Percentiles rank a stretch among this genome's conserved stretches.
phyloP scores from a whole-genome alignment of 345 rosid species.

The Gossypium turneri region DNA sequence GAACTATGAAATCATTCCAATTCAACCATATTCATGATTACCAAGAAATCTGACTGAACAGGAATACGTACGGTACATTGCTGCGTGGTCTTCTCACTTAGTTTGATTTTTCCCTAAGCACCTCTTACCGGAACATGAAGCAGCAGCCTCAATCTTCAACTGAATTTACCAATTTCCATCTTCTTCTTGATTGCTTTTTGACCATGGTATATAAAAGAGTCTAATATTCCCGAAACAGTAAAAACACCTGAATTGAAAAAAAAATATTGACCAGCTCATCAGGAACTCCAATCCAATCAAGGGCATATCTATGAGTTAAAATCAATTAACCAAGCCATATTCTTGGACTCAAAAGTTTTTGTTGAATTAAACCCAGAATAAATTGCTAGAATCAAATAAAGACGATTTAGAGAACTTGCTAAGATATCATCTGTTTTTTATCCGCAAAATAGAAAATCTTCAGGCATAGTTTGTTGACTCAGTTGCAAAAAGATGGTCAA shows the following conservation, averaged over 20 bases:
- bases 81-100: not conserved
- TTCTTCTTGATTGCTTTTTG: slow-evolving; percentile 87
- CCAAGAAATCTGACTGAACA: not conserved
- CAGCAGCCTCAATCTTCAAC: slow-evolving; percentile 33
- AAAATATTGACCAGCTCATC: not conserved
- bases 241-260: slow-evolving; percentile 57
- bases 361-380: not conserved
- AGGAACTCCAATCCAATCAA: not conserved
- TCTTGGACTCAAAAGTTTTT: not conserved
- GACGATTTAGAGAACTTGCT: not conserved
- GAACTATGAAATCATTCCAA: not conserved
- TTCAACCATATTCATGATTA: not conserved
- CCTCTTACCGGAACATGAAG: not conserved
- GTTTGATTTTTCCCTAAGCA: not conserved
- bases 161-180: slow-evolving; percentile 39
- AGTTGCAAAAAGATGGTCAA: not conserved
- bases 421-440: not conserved
- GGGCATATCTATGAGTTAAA: not conserved
- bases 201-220: slow-evolving; percentile 83
- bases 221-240: slow-evolving; percentile 87
- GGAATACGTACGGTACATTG: not conserved
- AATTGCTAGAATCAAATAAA: not conserved
- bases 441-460: not conserved
- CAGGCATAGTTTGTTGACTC: not conserved
- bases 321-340: not conserved